phyloP scores from a whole-genome alignment of 1,284 basidiomycete genomes.

The Apiotrichum veenhuisii region DNA sequence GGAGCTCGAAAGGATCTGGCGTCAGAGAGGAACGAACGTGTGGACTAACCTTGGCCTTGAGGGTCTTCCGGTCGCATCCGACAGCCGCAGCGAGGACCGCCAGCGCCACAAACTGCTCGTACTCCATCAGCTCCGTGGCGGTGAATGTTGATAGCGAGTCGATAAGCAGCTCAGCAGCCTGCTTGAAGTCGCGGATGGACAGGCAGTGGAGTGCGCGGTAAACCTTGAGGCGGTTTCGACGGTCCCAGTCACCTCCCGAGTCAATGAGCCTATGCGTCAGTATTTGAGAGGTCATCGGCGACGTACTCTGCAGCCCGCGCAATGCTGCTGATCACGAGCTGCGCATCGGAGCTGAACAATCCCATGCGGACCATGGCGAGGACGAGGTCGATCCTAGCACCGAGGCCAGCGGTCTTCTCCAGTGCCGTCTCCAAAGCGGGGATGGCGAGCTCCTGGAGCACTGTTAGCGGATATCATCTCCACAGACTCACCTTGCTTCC shows the following conservation, averaged over 20 bases:
- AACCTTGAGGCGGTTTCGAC: conserved; percentile 92
- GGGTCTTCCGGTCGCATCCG: conserved; percentile 73
- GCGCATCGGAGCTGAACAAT: conserved; percentile 81
- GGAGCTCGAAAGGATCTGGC: conserved; percentile 55
- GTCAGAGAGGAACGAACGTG: conserved; percentile 2
- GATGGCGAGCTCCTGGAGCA: conserved; percentile 62
- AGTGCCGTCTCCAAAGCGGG: conserved; percentile 79
- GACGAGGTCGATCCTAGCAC: conserved; percentile 88
- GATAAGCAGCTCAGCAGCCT: conserved; percentile 71
- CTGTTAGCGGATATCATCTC: neutral
- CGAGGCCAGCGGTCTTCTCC: conserved; percentile 88
- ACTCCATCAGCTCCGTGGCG: conserved; percentile 81
- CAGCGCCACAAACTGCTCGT: conserved; percentile 86
- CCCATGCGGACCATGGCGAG: conserved; percentile 86
- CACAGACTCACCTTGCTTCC: conserved; percentile 72
- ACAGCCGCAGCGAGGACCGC: conserved; percentile 78
- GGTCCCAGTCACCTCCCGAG: conserved; percentile 96
- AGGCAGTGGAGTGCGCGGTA: conserved; percentile 84
- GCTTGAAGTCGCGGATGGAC: conserved; percentile 72
- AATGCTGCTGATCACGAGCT: conserved; percentile 69
- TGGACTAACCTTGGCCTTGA: conserved; percentile 80
- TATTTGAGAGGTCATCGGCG: neutral
- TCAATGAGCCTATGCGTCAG: conserved; percentile 70
- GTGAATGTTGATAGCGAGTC: conserved; percentile 94
- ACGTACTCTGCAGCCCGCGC: conserved; percentile 76